Conservation (phyloP, 495 filamentous ascomycete species). For the Aspergillus steynii region DNA sequence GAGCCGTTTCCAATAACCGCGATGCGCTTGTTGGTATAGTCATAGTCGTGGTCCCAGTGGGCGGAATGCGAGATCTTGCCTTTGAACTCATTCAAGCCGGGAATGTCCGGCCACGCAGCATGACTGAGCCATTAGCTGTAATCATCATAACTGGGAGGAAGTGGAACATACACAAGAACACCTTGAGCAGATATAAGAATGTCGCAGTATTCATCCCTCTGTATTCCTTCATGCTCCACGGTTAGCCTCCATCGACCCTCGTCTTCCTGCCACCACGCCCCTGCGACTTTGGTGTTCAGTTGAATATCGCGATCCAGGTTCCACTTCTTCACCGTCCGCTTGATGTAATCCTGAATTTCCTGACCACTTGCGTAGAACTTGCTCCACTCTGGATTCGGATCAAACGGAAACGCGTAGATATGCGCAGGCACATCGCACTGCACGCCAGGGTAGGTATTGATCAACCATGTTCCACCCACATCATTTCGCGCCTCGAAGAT, state of each 20-base stretch:
- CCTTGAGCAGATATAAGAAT: constrained; percentile 39
- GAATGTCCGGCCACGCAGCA: constrained; percentile 49
- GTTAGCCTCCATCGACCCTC: constrained; percentile 32
- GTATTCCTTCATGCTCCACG: constrained; percentile 21
- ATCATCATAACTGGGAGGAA: not conserved
- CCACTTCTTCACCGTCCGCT: constrained; percentile 52
- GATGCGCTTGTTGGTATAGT: constrained; percentile 49
- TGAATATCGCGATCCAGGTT: constrained; percentile 50
- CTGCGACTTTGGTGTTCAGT: constrained; percentile 43
- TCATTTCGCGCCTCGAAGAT: constrained; percentile 51
- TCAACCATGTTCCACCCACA: constrained; percentile 52
- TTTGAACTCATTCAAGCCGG: constrained; percentile 46
- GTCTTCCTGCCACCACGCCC: constrained; percentile 49
- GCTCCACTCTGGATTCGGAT: constrained; percentile 61
- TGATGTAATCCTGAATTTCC: constrained; percentile 62
- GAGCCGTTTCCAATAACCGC: constrained; percentile 53
- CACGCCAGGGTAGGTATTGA: constrained; percentile 55
- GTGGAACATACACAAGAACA: constrained; percentile 23
- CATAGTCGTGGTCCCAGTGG: constrained; percentile 42
- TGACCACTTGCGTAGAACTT: constrained; percentile 54
- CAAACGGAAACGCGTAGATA: constrained; percentile 53
- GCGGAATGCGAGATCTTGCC: constrained; percentile 54
- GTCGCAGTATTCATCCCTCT: constrained; percentile 44
- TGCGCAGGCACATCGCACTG: constrained; percentile 57
- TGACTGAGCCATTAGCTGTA: constrained; percentile 19